These are phyloP conservation scores for Rhodocollybia butyracea DNA, from an alignment of 768 basidiomycete species.

Conservation along the genomic window DNA sequence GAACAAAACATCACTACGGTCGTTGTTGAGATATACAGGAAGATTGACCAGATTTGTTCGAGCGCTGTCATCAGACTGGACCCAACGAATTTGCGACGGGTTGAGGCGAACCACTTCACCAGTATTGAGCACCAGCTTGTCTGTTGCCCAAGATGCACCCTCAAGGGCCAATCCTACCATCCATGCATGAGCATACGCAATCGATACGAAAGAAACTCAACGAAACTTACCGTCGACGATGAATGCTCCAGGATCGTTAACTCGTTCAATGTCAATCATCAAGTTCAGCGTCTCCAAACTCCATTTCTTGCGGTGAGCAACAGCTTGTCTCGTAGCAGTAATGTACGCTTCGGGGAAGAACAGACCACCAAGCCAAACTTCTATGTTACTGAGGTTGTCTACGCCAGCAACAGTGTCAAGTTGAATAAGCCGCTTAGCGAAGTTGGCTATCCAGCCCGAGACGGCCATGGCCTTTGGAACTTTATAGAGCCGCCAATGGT, in stretches of 20 bases:
- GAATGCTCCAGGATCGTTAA: constrained; percentile 76
- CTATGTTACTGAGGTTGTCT: constrained; percentile 62
- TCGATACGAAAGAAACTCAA: not conserved
- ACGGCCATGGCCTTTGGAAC: constrained; percentile 79
- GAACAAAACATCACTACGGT: constrained; percentile 88
- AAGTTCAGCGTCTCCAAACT: constrained; percentile 87
- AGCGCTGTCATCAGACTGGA: constrained; percentile 48
- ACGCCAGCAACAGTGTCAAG: constrained; percentile 67
- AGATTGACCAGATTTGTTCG: constrained; percentile 60
- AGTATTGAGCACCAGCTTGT: constrained; percentile 76
- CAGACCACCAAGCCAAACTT: constrained; percentile 90
- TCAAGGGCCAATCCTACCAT: constrained; percentile 76
- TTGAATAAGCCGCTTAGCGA: constrained; percentile 78
- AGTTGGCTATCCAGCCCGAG: constrained; percentile 81
- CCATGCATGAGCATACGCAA: constrained; percentile 7
- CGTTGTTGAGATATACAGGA: constrained; percentile 90
- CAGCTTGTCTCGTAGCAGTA: constrained; percentile 93
- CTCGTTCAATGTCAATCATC: constrained; percentile 76
- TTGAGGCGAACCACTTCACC: constrained; percentile 77
- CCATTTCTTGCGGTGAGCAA: constrained; percentile 89
- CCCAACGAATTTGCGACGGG: constrained; percentile 87
- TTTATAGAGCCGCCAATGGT: constrained; percentile 89
- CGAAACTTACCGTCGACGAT: constrained; percentile 75
- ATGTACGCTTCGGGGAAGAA: constrained; percentile 98
- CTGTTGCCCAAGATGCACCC: constrained; percentile 75